phyloP scores from a whole-genome alignment of 192 early-diverging fungal genomes.

The Coemansia sp. region DNA sequence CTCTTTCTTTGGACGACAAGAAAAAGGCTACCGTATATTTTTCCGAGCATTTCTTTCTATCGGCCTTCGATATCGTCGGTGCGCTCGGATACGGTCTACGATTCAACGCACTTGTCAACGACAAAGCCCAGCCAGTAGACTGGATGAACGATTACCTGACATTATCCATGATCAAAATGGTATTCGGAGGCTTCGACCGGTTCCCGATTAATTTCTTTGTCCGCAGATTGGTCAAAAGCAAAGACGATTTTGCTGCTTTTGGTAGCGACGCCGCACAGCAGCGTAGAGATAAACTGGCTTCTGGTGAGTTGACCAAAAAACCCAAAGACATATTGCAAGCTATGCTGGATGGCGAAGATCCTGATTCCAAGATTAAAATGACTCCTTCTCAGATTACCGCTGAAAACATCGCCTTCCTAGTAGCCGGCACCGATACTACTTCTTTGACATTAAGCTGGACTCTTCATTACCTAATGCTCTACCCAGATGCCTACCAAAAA shows the following conservation, averaged over 20 bases:
- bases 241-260: slow-evolving; percentile 26
- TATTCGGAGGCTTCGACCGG: neutral
- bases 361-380: slow-evolving; percentile 39
- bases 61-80: slow-evolving; percentile 42
- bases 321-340: slow-evolving; percentile 51
- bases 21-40: slow-evolving; percentile 22
- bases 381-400: slow-evolving; percentile 29
- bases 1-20: neutral
- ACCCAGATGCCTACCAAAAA: slow-evolving; percentile 23
- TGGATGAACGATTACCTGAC: slow-evolving; percentile 30
- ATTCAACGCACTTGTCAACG: slow-evolving; percentile 30
- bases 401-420: slow-evolving; percentile 28
- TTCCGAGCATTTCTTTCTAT: slow-evolving; percentile 24
- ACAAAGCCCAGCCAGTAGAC: slow-evolving; percentile 10
- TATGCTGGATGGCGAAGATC: slow-evolving; percentile 42
- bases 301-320: slow-evolving; percentile 12
- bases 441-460: slow-evolving; percentile 40
- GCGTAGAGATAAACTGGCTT: slow-evolving; percentile 12
- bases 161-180: neutral
- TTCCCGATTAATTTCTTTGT: slow-evolving; percentile 17
- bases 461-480: slow-evolving; percentile 30
- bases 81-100: slow-evolving; percentile 36
- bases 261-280: slow-evolving; percentile 7
- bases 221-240: slow-evolving; percentile 14
- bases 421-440: slow-evolving; percentile 48